Evolutionary conservation across 2,329 filamentous ascomycete genomes (phyloP).

Genomic region (Epichloe aotearoae): DNA sequence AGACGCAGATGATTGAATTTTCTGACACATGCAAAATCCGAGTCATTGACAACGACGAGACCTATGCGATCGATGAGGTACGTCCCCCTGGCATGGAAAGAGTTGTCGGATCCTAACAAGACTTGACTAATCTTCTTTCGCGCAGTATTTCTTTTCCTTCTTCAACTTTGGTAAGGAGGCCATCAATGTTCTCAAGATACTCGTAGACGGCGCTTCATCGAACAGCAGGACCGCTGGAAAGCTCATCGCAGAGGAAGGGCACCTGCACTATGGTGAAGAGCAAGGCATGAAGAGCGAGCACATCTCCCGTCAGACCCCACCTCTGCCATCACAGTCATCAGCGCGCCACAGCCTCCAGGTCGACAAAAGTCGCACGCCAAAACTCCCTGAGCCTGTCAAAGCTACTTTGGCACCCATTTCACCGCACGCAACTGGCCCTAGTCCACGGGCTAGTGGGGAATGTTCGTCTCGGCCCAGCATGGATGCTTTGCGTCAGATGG

Average conservation of each 20-base stretch:
- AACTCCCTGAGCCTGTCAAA: conserved; percentile 43
- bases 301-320: not conserved
- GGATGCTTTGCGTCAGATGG: conserved; percentile 35
- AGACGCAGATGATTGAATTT: conserved; percentile 80
- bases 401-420: conserved; percentile 46
- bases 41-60: conserved; percentile 87
- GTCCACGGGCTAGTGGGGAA: conserved; percentile 43
- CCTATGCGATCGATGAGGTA: conserved; percentile 88
- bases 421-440: conserved; percentile 29
- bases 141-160: conserved; percentile 89
- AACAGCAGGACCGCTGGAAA: conserved; percentile 19
- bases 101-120: not conserved
- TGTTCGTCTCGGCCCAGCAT: conserved; percentile 35
- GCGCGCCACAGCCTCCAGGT: conserved; percentile 11
- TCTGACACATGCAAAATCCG: conserved; percentile 89
- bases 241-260: conserved; percentile 8
- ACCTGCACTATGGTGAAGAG: conserved; percentile 1
- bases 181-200: conserved; percentile 59
- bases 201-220: conserved; percentile 51
- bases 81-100: conserved; percentile 6
- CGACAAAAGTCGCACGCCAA: conserved; percentile 23
- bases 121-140: conserved; percentile 1
- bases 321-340: conserved; percentile 8
- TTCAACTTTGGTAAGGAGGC: conserved; percentile 78
- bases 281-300: not conserved